phyloP scores from a whole-genome alignment of 2,329 filamentous ascomycete genomes.

The Claviceps africana region DNA sequence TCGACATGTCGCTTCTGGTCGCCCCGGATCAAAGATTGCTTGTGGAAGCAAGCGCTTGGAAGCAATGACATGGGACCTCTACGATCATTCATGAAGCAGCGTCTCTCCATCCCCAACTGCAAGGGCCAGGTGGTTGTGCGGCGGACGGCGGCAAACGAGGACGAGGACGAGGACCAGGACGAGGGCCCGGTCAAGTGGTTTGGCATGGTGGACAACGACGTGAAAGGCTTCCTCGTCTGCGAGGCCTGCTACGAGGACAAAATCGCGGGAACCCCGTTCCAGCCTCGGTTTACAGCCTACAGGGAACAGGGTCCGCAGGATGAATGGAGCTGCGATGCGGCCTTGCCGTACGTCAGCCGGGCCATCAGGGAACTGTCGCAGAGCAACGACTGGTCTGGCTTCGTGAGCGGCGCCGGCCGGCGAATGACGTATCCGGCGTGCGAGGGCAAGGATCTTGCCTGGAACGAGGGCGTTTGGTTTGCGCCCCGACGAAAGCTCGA shows the following conservation, averaged over 20 bases:
- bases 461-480: constrained; percentile 15
- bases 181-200: constrained; percentile 20
- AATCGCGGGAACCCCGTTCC: constrained; percentile 16
- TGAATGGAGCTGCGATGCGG: constrained; percentile 21
- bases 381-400: constrained; percentile 17
- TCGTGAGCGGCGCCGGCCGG: constrained; percentile 11
- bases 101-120: constrained; percentile 16
- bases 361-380: constrained; percentile 9
- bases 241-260: constrained; percentile 24
- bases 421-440: constrained; percentile 15
- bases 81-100: constrained; percentile 16
- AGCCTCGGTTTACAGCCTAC: constrained; percentile 15
- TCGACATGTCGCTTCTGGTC: constrained; percentile 19
- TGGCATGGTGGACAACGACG: constrained; percentile 13
- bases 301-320: constrained; percentile 13
- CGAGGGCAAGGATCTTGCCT: constrained; percentile 13
- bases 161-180: constrained; percentile 11
- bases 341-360: constrained; percentile 13
- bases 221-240: constrained; percentile 22
- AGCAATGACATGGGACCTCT: constrained; percentile 13
- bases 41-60: constrained; percentile 20
- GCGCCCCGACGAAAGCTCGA: constrained; percentile 12
- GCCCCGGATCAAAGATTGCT: constrained; percentile 18
- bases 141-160: constrained; percentile 4
- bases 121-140: constrained; percentile 11